Evolutionary conservation across 805 yeast species (phyloP).

Genomic region (Myxozyma mucilagina): DNA sequence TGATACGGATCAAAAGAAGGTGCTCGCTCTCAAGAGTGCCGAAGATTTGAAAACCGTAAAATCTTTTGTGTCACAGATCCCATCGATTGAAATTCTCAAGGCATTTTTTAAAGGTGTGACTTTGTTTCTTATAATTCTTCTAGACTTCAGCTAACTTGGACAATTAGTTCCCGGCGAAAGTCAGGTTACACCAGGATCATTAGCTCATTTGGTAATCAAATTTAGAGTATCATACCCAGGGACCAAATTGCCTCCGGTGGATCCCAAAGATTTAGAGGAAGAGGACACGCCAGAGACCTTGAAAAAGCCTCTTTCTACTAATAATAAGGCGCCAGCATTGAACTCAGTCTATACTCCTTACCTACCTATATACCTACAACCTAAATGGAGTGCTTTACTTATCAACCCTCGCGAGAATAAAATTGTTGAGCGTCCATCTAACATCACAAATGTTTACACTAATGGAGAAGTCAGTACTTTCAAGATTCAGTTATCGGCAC

Average conservation of each 20-base stretch:
- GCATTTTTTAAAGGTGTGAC: slow-evolving; percentile 26
- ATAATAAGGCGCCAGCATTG: slow-evolving; percentile 66
- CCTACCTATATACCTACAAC: slow-evolving; percentile 59
- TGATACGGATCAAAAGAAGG: slow-evolving; percentile 38
- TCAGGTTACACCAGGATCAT: slow-evolving; percentile 66
- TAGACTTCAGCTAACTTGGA: not conserved
- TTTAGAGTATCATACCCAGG: slow-evolving; percentile 72
- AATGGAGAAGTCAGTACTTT: slow-evolving; percentile 69
- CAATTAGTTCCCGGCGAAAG: slow-evolving; percentile 84
- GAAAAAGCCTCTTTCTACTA: slow-evolving; percentile 68
- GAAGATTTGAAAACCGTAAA: slow-evolving; percentile 21
- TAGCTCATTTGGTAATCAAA: slow-evolving; percentile 73
- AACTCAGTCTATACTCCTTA: slow-evolving; percentile 71
- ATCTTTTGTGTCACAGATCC: slow-evolving; percentile 28
- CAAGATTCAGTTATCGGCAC: slow-evolving; percentile 68
- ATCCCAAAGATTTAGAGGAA: slow-evolving; percentile 46
- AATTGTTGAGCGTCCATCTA: slow-evolving; percentile 66
- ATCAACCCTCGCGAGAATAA: slow-evolving; percentile 76
- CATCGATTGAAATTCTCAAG: slow-evolving; percentile 19
- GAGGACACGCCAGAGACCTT: slow-evolving; percentile 64
- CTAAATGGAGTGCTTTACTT: slow-evolving; percentile 68
- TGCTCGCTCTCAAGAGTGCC: slow-evolving; percentile 26
- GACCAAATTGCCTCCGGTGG: slow-evolving; percentile 36
- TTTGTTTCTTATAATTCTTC: not conserved
- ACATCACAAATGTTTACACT: slow-evolving; percentile 55